Evolutionary conservation across 495 filamentous ascomycete species (phyloP).

Genomic region (Lasiosphaeria miniovina): DNA sequence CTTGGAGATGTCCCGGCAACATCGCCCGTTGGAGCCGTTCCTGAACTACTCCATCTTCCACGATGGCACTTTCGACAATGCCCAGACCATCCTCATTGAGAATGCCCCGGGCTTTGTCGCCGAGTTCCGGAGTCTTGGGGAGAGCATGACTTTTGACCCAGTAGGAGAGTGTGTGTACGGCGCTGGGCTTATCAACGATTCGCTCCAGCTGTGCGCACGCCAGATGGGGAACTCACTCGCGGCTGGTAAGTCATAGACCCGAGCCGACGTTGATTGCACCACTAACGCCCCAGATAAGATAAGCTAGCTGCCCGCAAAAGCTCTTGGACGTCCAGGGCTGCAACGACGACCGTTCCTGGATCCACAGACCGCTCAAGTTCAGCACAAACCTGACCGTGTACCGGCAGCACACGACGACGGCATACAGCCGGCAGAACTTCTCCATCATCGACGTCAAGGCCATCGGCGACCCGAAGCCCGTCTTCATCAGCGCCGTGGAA

Average conservation of each 20-base stretch:
- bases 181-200: slow-evolving; percentile 5
- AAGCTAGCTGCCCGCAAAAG: slow-evolving; percentile 11
- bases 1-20: slow-evolving; percentile 14
- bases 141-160: neutral
- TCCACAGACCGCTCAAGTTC: slow-evolving; percentile 7
- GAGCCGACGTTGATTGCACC: neutral
- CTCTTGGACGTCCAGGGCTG: slow-evolving; percentile 6
- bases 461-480: neutral
- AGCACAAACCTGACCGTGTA: slow-evolving; percentile 13
- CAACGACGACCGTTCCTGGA: slow-evolving; percentile 9
- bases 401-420: slow-evolving; percentile 6
- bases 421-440: slow-evolving; percentile 17
- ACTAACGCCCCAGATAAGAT: neutral
- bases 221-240: slow-evolving; percentile 7
- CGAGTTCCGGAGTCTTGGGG: slow-evolving; percentile 2
- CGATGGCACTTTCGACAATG: slow-evolving; percentile 13
- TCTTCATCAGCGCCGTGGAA: neutral
- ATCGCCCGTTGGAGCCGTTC: slow-evolving; percentile 5
- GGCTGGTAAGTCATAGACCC: slow-evolving; percentile 4
- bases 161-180: neutral
- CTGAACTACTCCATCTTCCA: slow-evolving; percentile 18
- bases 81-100: slow-evolving; percentile 14
- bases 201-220: slow-evolving; percentile 13
- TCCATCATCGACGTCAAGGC: slow-evolving; percentile 13
- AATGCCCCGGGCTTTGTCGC: slow-evolving; percentile 13